Base-by-base conservation (phyloP, 1,284 basidiomycete genomes). In the Sporisorium iseilematis-ciliati region DNA sequence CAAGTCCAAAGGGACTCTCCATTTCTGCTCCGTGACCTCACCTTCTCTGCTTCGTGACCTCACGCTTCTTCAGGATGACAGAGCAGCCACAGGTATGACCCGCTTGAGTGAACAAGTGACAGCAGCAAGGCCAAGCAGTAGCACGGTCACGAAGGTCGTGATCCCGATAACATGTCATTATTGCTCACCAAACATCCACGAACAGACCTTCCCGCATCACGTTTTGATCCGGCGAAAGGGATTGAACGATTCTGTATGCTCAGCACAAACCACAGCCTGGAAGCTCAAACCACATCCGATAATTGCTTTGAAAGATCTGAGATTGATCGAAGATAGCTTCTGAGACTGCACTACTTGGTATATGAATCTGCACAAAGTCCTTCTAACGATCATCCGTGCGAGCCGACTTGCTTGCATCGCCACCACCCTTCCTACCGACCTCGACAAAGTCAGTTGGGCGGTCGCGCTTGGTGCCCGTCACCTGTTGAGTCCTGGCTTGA, bases 401-500 rank as follows among this genome's bases (percentile, higher is more conserved):
- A 18, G 74, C 62, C 26, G 53, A 57, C 57, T 76, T 76, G 51
- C 33, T 65, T 7, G 68, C 21, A 10, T 64, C 69, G 18, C 35
- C 53, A n/a, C 53, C 57, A 14, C 57, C 69, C 18, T 61, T 60
- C 43, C 52, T 61, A 31, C 69, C 61, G 1, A 81, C 57, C 53
- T 81, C 79, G 41, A 78, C 58, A 57, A 81, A 72, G 53, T 81
- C 79, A 18, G 75, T 65, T 2, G 69, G 75, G 18, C 77, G 65
- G 25, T 80, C 79, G 23, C 77, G 60, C 45, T 79, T 80, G 20
- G 51, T 66, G 14, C 57, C 63, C 4, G 42, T 46, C 20, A 60
- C 26, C 46, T 53, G 41, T 45, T 25, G 41, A 3, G 26, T 62
- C 35, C 64, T 63, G 6, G 53, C 51, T 45, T 75, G 64, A 31